Percentiles rank a stretch among this genome's conserved stretches.
These are phyloP conservation scores for Xylaria sp. DNA, from an alignment of 2,329 filamentous ascomycete species.

Conservation along the genomic window DNA sequence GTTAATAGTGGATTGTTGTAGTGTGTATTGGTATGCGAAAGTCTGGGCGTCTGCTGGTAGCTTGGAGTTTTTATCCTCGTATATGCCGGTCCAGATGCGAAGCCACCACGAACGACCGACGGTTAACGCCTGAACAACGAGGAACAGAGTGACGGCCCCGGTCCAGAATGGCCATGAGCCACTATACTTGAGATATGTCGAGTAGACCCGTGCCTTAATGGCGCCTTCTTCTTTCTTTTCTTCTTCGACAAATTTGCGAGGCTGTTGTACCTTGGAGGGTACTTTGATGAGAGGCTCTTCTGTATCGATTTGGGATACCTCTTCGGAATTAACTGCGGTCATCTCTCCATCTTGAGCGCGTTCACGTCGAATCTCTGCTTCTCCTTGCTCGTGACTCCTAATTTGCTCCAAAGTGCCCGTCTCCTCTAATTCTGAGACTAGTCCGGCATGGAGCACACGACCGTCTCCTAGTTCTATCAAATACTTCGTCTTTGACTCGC, in stretches of 20 bases:
- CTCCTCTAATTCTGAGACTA: conserved; percentile 71
- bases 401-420: conserved; percentile 68
- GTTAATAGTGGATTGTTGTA: conserved; percentile 60
- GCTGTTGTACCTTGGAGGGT: conserved; percentile 58
- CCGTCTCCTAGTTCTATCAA: conserved; percentile 79
- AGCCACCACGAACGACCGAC: conserved; percentile 74
- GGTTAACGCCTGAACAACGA: conserved; percentile 64
- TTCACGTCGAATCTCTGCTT: conserved; percentile 54
- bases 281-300: conserved; percentile 61
- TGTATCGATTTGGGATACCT: conserved; percentile 57
- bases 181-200: conserved; percentile 72
- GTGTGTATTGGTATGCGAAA: conserved; percentile 58
- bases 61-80: conserved; percentile 50
- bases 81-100: conserved; percentile 68
- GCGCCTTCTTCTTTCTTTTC: conserved; percentile 78
- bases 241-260: conserved; percentile 80
- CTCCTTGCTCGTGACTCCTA: conserved; percentile 64
- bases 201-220: conserved; percentile 75
- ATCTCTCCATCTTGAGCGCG: conserved; percentile 60
- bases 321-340: conserved; percentile 67
- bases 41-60: conserved; percentile 49
- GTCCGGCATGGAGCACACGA: conserved; percentile 70
- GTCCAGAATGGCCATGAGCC: conserved; percentile 73
- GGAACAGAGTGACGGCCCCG: conserved; percentile 64
- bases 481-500: conserved; percentile 77